Evolutionary conservation across 2,329 filamentous ascomycete species (phyloP).

Genomic region (Ceratocystis huliohia): DNA sequence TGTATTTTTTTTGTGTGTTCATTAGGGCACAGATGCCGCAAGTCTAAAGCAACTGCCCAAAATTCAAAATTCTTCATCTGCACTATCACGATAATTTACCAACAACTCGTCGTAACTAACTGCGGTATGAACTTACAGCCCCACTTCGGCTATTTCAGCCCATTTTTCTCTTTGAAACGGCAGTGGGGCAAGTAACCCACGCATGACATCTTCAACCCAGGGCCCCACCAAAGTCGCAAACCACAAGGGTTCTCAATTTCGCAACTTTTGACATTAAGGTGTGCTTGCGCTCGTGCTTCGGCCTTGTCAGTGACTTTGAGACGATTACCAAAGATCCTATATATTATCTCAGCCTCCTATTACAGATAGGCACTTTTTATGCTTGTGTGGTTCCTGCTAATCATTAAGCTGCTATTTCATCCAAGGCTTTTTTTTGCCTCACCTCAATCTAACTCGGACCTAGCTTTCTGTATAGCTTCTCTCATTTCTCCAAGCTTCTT

Average conservation of each 20-base stretch:
- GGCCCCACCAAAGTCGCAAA: background rate
- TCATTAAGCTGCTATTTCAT: background rate
- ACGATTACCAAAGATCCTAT: background rate
- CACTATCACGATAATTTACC: background rate
- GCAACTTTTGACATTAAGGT: background rate
- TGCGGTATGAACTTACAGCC: background rate
- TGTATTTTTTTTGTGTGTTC: background rate
- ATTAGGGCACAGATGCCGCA: background rate
- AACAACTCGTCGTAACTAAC: background rate
- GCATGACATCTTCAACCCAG: background rate
- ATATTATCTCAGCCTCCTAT: background rate
- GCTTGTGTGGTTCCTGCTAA: background rate
- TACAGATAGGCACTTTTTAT: background rate
- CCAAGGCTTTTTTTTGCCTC: background rate
- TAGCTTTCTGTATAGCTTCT: slow-evolving; percentile 15
- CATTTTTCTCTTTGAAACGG: background rate
- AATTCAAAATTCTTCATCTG: background rate
- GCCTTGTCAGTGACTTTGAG: background rate
- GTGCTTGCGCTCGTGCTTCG: background rate
- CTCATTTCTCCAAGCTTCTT: background rate
- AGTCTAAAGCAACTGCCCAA: background rate
- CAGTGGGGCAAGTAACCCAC: background rate
- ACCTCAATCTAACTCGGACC: slow-evolving; percentile 14
- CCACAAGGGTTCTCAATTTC: slow-evolving; percentile 3
- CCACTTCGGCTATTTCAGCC: background rate